phyloP scores from a whole-genome alignment of 2,329 filamentous ascomycete species.

The Aureobasidium mangrovei region DNA sequence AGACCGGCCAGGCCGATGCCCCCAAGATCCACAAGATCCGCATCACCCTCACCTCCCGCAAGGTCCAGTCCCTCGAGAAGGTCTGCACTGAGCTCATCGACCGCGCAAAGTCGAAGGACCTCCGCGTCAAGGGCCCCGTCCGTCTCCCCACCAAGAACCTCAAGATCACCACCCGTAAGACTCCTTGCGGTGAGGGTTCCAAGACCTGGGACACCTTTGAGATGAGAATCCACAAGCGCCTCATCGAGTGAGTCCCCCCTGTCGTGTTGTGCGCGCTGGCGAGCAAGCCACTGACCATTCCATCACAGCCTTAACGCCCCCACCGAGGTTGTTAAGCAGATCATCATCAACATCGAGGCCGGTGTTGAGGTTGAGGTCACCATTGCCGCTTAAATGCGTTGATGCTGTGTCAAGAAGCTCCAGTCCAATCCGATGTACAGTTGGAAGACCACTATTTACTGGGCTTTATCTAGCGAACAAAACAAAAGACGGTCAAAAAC shows the following conservation, averaged over 20 bases:
- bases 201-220: conserved; percentile 99
- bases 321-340: conserved; percentile 94
- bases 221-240: conserved; percentile 97
- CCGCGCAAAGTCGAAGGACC: conserved; percentile 96
- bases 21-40: conserved; percentile 97
- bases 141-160: conserved; percentile 95
- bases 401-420: conserved; percentile 5
- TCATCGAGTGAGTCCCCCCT: conserved; percentile 65
- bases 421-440: conserved; percentile 2
- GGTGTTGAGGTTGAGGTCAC: conserved; percentile 91
- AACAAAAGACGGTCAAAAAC: conserved; percentile 12
- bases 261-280: not conserved
- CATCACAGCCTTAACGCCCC: conserved; percentile 71
- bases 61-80: conserved; percentile 94
- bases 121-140: conserved; percentile 96
- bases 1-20: conserved; percentile 75
- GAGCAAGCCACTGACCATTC: not conserved
- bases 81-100: conserved; percentile 98
- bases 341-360: conserved; percentile 93
- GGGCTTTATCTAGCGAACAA: conserved; percentile 9
- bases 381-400: conserved; percentile 61
- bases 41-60: conserved; percentile 93
- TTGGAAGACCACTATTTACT: conserved; percentile 2
- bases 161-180: conserved; percentile 97
- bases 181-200: conserved; percentile 97